Percentiles rank a stretch among this genome's conserved stretches.
Conservation (phyloP, 1,139 yeast species). For the Kodamaea derodonti region DNA sequence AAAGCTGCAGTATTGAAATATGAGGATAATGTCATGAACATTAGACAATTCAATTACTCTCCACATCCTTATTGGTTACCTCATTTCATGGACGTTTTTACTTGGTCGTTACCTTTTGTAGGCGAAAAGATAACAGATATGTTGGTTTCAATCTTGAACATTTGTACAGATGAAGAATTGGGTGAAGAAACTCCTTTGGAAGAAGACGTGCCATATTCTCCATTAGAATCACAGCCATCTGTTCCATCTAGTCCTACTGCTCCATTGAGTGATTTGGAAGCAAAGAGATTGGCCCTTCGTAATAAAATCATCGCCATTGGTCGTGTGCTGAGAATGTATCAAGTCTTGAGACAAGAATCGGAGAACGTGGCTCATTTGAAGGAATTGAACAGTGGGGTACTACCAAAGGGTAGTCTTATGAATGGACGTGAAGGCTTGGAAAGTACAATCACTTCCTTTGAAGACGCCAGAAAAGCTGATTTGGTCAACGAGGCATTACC, state of each 20-base stretch:
- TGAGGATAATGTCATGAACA: conserved; percentile 90
- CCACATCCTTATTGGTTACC: conserved; percentile 99
- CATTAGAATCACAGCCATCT: neutral
- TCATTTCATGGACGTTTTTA: conserved; percentile 94
- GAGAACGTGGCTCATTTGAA: conserved; percentile 84
- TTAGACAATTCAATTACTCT: conserved; percentile 86
- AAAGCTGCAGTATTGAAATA: conserved; percentile 94
- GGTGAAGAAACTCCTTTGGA: conserved; percentile 63
- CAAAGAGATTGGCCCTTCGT: conserved; percentile 61
- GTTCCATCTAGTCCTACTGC: conserved; percentile 4
- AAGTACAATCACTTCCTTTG: conserved; percentile 68
- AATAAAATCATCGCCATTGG: conserved; percentile 95
- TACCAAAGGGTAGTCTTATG: conserved; percentile 86
- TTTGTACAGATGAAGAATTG: conserved; percentile 93
- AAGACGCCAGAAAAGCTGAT: conserved; percentile 83
- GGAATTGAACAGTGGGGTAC: conserved; percentile 55
- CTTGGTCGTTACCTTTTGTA: conserved; percentile 97
- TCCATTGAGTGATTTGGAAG: conserved; percentile 24
- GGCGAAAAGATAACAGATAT: conserved; percentile 96
- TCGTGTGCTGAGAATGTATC: conserved; percentile 89
- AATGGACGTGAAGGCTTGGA: conserved; percentile 81
- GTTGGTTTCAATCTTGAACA: conserved; percentile 84
- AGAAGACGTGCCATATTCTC: conserved; percentile 9
- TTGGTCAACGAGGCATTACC: conserved; percentile 84
- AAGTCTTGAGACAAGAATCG: conserved; percentile 82